phyloP scores from a whole-genome alignment of 2,329 filamentous ascomycete genomes.

The Canariomyces notabilis region DNA sequence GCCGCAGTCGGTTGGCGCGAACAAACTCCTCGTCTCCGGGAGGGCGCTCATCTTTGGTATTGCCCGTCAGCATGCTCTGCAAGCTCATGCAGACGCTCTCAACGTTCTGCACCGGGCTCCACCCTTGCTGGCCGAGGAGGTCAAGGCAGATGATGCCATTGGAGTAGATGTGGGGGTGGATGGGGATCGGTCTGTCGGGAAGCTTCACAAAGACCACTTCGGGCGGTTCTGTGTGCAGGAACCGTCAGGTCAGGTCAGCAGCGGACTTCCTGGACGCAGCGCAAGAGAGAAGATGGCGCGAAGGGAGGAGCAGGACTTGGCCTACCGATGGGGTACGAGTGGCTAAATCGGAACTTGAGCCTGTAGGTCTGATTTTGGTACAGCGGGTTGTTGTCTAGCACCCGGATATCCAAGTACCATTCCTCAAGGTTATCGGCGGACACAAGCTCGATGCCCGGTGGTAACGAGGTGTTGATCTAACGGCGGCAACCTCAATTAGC shows the following conservation, averaged over 20 bases:
- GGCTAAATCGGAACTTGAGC: conserved; percentile 79
- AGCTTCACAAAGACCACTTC: conserved; percentile 83
- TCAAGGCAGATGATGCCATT: conserved; percentile 99
- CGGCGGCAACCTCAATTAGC: not conserved
- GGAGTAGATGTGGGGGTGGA: conserved; percentile 96
- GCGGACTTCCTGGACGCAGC: not conserved
- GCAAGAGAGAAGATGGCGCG: too few species aligned
- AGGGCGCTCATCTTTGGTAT: conserved; percentile 84
- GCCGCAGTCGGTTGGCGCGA: conserved; percentile 68
- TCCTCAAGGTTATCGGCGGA: conserved; percentile 77
- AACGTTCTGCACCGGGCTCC: conserved; percentile 95
- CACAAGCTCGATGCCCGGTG: conserved; percentile 71
- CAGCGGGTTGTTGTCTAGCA: conserved; percentile 85
- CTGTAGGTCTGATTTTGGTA: conserved; percentile 77
- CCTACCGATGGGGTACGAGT: conserved; percentile 83
- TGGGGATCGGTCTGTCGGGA: conserved; percentile 67
- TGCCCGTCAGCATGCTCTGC: conserved; percentile 96
- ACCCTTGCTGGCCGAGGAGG: conserved; percentile 78
- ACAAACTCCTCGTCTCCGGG: conserved; percentile 90
- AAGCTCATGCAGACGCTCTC: conserved; percentile 96
- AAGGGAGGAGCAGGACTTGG: conserved; percentile 3
- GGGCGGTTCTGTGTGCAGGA: conserved; percentile 64
- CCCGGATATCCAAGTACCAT: conserved; percentile 88
- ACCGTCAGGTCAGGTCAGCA: not conserved
- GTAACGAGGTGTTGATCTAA: conserved; percentile 53